Evolutionary conservation across 192 early-diverging fungal genomes (phyloP), one percentile per base, ranked within the genome.

Genomic region (Chytriomyces hyalinus): DNA sequence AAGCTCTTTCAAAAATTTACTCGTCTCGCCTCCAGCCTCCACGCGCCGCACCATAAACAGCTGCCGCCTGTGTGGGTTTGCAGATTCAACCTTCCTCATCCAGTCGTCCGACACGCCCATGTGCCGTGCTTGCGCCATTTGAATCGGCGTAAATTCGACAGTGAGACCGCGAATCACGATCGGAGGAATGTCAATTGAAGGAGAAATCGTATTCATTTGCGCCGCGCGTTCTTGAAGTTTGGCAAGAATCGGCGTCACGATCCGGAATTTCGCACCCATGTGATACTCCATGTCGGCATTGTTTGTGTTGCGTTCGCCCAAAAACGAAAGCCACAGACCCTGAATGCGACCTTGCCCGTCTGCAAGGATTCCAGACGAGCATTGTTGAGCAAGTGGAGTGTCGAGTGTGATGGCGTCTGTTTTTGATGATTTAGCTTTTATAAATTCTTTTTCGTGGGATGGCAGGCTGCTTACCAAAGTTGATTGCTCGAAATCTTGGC

Each of bases 311-410:
- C 90, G 87, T 67, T 94, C 93, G 20, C 93, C 93, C 8, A 93
- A 75, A 68, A 90, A 94, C 13, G 82, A 88, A 17, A 93, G 77
- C 93, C 93, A 94, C 5, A 94, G 70, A 26, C 90, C 92, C 70
- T 91, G 89, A 6, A 93, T 91, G 24, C 80, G 78, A 1, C 92
- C 93, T 5, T 89, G 70, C 22, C 84, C 61, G 78, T 93, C 92
- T 0, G 89, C 89, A 47, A 94, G 81, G 5, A 93, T 84, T 59
- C 93, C 93, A 0, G 91, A 90, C 2, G 87, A 89, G 67, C 93
- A 94, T 78, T 93, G 91, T 65, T 92, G 88, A 20, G 91, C 92
- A 6, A 93, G 73, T 15, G 93, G 93, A n/a, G 93, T 93, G 73
- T 94, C 93, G 11, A 94, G 65, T 11, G 92, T 93, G 59, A 94